Evolutionary conservation across 2,329 filamentous ascomycete genomes (phyloP).

Genomic region (Xylariales sp.): DNA sequence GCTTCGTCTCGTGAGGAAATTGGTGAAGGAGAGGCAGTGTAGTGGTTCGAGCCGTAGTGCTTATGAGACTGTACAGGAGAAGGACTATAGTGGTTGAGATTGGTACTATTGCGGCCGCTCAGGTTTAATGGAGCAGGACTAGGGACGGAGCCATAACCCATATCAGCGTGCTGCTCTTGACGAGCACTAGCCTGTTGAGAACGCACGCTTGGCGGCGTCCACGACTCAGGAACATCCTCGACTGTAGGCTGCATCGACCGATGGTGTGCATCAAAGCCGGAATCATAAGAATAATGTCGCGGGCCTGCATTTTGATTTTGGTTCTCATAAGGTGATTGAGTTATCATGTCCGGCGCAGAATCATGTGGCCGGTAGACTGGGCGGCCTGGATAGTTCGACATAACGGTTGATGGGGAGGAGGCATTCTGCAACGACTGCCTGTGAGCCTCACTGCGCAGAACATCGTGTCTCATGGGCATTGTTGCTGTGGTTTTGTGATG

Average conservation of each 20-base stretch:
- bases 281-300: constrained; percentile 49
- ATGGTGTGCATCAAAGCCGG: constrained; percentile 38
- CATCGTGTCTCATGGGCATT: constrained; percentile 56
- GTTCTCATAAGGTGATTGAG: constrained; percentile 26
- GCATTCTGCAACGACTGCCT: constrained; percentile 35
- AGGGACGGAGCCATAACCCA: constrained; percentile 31
- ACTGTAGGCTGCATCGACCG: constrained; percentile 58
- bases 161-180: constrained; percentile 29
- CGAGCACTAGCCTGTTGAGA: constrained; percentile 17
- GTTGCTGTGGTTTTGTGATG: constrained; percentile 37
- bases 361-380: constrained; percentile 50
- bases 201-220: constrained; percentile 25
- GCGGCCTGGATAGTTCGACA: constrained; percentile 45
- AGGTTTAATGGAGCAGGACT: constrained; percentile 43
- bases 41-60: constrained; percentile 23
- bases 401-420: constrained; percentile 19
- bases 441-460: constrained; percentile 53
- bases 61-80: constrained; percentile 18
- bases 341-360: constrained; percentile 35
- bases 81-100: constrained; percentile 24
- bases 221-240: constrained; percentile 58
- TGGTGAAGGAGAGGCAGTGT: constrained; percentile 25
- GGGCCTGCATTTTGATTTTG: constrained; percentile 30
- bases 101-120: constrained; percentile 28
- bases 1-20: constrained; percentile 17